Conservation (phyloP, 2,329 filamentous ascomycete species). For the Penicillium sp. region DNA sequence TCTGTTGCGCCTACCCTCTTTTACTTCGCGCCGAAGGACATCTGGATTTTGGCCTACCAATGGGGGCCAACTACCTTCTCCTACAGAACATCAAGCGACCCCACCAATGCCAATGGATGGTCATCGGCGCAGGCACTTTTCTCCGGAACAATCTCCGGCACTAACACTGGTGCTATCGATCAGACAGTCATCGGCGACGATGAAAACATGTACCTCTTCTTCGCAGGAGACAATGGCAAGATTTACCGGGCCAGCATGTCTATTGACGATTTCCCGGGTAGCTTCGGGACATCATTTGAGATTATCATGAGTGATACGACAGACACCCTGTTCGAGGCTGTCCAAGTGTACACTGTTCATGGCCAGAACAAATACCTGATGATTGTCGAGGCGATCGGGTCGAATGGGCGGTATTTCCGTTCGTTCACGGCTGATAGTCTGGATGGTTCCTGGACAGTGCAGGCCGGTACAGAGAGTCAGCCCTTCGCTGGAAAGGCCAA, state of each 20-base stretch:
- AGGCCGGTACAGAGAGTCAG: constrained; percentile 55
- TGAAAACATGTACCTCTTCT: constrained; percentile 66
- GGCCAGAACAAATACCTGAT: not conserved
- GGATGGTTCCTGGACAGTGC: constrained; percentile 57
- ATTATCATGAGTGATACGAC: constrained; percentile 53
- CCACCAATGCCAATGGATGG: constrained; percentile 60
- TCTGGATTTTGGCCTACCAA: not conserved
- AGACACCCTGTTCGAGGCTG: not conserved
- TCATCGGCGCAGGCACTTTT: constrained; percentile 56
- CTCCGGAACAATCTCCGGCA: constrained; percentile 53
- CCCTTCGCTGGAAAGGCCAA: constrained; percentile 69
- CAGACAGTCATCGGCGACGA: constrained; percentile 64
- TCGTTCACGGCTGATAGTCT: constrained; percentile 63
- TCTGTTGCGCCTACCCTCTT: constrained; percentile 64
- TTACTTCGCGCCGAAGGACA: constrained; percentile 48
- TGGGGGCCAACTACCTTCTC: constrained; percentile 62
- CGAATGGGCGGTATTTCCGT: constrained; percentile 63
- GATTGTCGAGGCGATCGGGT: constrained; percentile 33
- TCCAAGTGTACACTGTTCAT: not conserved
- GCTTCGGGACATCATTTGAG: constrained; percentile 55
- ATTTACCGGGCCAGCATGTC: constrained; percentile 67
- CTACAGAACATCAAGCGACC: constrained; percentile 61
- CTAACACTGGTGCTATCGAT: constrained; percentile 59
- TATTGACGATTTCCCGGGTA: constrained; percentile 61
- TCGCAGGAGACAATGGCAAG: constrained; percentile 65